Evolutionary conservation across 495 filamentous ascomycete genomes (phyloP).

Genomic region (Cenococcum geophilum): DNA sequence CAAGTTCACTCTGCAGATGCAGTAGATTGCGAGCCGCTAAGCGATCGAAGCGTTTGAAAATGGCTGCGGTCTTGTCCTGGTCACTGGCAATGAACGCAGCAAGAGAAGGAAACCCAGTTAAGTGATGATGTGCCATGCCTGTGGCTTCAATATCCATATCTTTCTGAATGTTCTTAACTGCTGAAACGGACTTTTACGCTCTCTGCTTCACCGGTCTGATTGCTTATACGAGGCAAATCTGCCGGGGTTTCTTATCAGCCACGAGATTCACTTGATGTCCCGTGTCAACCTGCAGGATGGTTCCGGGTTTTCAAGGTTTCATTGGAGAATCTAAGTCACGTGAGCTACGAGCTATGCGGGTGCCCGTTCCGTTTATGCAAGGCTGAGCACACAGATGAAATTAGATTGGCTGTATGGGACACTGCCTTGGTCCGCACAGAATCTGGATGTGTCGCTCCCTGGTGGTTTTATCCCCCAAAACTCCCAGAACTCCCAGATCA

Average conservation of each 20-base stretch:
- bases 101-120: neutral
- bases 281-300: neutral
- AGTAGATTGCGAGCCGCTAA: slow-evolving; percentile 16
- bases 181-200: neutral
- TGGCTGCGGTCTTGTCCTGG: slow-evolving; percentile 13
- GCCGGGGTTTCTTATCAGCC: too few species aligned
- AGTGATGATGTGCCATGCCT: neutral
- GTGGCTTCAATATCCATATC: neutral
- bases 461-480: too few species aligned
- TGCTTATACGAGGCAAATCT: too few species aligned
- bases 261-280: too few species aligned
- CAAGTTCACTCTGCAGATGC: slow-evolving; percentile 13
- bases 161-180: neutral
- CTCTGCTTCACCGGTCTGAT: neutral
- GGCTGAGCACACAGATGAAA: neutral
- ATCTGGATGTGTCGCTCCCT: too few species aligned
- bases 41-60: slow-evolving; percentile 15
- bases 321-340: neutral
- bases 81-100: slow-evolving; percentile 17
- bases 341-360: neutral
- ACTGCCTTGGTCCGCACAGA: too few species aligned
- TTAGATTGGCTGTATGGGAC: too few species aligned
- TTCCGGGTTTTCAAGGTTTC: neutral
- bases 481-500: too few species aligned
- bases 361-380: neutral